phyloP scores from a whole-genome alignment of 805 yeast species.

The Danielia reshetovae region DNA sequence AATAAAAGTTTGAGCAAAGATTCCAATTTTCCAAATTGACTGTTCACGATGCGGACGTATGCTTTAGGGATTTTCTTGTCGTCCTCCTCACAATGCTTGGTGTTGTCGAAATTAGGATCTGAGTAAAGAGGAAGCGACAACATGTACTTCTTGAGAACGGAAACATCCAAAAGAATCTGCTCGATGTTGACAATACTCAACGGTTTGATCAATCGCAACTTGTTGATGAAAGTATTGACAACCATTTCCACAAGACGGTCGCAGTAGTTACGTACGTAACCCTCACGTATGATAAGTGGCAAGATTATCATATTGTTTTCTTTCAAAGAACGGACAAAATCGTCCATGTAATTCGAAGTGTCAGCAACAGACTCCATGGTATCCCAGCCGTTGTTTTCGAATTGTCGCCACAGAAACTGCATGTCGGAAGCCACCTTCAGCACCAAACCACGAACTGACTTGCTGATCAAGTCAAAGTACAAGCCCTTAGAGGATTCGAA shows the following conservation, averaged over 20 bases:
- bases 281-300: constrained; percentile 60
- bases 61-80: constrained; percentile 22
- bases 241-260: constrained; percentile 71
- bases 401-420: constrained; percentile 77
- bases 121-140: constrained; percentile 38
- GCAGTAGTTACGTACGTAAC: constrained; percentile 68
- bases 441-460: constrained; percentile 53
- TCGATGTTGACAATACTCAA: constrained; percentile 54
- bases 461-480: constrained; percentile 55
- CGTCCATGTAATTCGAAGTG: constrained; percentile 65
- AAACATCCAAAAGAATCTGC: constrained; percentile 73
- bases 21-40: constrained; percentile 46
- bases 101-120: constrained; percentile 36
- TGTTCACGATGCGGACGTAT: constrained; percentile 42
- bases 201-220: constrained; percentile 62
- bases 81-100: constrained; percentile 9
- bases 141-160: constrained; percentile 56
- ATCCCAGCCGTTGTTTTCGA: constrained; percentile 72
- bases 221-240: constrained; percentile 50
- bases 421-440: constrained; percentile 57
- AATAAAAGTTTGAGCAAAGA: constrained; percentile 64
- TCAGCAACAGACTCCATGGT: constrained; percentile 60
- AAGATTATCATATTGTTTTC: constrained; percentile 47
- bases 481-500: constrained; percentile 56
- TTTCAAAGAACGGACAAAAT: constrained; percentile 46